Base-by-base conservation (phyloP, 768 basidiomycete species). In the Daedaleopsis sinensis region DNA sequence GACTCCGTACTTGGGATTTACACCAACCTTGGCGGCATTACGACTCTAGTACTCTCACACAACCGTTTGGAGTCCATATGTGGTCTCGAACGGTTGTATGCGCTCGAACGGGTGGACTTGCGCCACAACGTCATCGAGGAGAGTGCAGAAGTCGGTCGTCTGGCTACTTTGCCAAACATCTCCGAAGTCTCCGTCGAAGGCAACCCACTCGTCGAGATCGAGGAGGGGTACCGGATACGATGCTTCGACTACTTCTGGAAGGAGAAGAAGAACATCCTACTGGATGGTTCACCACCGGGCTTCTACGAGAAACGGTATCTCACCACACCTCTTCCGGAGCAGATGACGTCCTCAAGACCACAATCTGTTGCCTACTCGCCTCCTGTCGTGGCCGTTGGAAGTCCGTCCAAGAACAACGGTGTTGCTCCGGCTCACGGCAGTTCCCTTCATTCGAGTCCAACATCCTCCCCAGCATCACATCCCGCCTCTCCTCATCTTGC, bases 21-120 rank as follows among this genome's bases (percentile, higher is more conserved):
- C 70, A 83, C 84, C 39, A 84, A 87, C 55, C 82, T 98, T 39
- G 93, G 92, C 1, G 86, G 89, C 63, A 80, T 97, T 24, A 79
- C 88, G 18, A 79, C 82, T 7, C 79, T 98, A 67, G 94, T 96
- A 73, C 81, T 98, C 18, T 83, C 91, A 1, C 79, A 82, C 57
- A 98, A 98, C 70, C 86, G 96, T 5, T 85, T 98, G 53, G 94
- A 96, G 69, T 94, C 93, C n/a, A 84, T 98, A 56, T 95, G 94
- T 62, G 96, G 96, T 18, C 82, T 98, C 8, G 96, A 98, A 73
- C 86, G 95, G n/a, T 81, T 98, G 0, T 77, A 83, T 58, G 90
- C 87, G 2, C 83, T 98, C 12, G 89, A 96, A 71, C 84, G 91
- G 38, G 81, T 97, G 32, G 96, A 98, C 73, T 78, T 98, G 16